Base-by-base conservation (phyloP, 2,329 filamentous ascomycete species). In the Acrodontium crateriforme region DNA sequence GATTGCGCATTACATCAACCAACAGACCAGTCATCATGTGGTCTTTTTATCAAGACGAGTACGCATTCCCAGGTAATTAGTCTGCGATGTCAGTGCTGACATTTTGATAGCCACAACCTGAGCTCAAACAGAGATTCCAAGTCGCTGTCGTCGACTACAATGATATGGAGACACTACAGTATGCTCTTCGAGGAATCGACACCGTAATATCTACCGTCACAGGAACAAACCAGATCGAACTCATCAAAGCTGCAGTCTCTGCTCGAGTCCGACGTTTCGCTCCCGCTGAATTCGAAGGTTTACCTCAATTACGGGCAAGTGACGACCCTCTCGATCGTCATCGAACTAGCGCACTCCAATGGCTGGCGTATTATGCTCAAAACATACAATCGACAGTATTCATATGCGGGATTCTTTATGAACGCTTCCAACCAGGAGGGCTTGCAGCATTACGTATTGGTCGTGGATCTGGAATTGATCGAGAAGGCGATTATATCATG, bases 271-370 rank as follows among this genome's bases (percentile, higher is more conserved):
- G 68, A 10, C 65, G 71, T 18, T 84, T 84, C 44, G 72, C 80
- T 3, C 78, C 79, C 1, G 76, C 78, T 5, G 78, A 83, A 42
- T 84, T 83, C 41, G 76, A 82, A 54, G 78, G 78, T 2, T 59
- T 60, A 17, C 59, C 78, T 10, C 52, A 54, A 11, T 60, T 67
- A 24, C 62, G 76, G 26, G 63, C 67, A 1, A 43, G 57, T 4
- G 55, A 61, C 30, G 73, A 78, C 32, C 63, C 71, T 2, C 55
- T 80, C 14, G 73, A 81, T 47, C 68, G 69, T 24, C 67, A 65
- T 12, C 69, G 67, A 13, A 56, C 59, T 8, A 58, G 61, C n/a
- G 73, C 74, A 2, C 56, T 75, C 5, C 56, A 60, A 2, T 59
- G 67, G 10, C 54, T 81, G 3, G 59, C 64, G 25, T 60, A 70